These are phyloP conservation scores for Ophiobolus disseminans DNA, from an alignment of 2,329 filamentous ascomycete species.

Conservation along the genomic window DNA sequence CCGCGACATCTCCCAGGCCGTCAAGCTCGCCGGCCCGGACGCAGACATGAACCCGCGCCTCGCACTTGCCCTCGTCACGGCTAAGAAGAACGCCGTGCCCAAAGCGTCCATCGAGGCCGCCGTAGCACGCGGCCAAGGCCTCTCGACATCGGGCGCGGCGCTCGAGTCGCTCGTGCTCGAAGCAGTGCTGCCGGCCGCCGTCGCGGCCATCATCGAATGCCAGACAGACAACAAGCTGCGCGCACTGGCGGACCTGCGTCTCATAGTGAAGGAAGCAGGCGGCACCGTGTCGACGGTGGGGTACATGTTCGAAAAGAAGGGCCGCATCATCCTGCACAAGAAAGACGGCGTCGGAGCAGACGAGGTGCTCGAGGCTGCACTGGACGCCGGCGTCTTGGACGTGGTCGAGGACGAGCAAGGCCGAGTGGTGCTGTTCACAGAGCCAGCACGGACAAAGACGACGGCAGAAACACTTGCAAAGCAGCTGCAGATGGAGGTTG, in stretches of 20 bases:
- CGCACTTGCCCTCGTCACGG: conserved; percentile 72
- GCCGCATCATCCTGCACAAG: conserved; percentile 73
- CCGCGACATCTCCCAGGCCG: conserved; percentile 75
- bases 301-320: conserved; percentile 85
- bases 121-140: conserved; percentile 86
- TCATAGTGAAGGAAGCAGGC: conserved; percentile 73
- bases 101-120: conserved; percentile 85
- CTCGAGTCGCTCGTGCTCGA: conserved; percentile 84
- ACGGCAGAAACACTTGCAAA: conserved; percentile 70
- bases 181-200: conserved; percentile 75
- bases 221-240: conserved; percentile 83
- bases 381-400: conserved; percentile 84
- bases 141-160: conserved; percentile 73
- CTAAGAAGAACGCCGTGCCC: conserved; percentile 85
- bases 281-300: conserved; percentile 75
- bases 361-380: conserved; percentile 78
- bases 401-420: conserved; percentile 73
- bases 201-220: conserved; percentile 81
- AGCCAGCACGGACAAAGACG: conserved; percentile 68
- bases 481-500: conserved; percentile 69
- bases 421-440: conserved; percentile 73
- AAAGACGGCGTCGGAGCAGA: conserved; percentile 66
- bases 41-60: conserved; percentile 77
- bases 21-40: conserved; percentile 78
- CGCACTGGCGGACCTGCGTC: conserved; percentile 74